phyloP scores from a whole-genome alignment of 129 eudicot species.

The Chrysanthemum lavandulifolium region DNA sequence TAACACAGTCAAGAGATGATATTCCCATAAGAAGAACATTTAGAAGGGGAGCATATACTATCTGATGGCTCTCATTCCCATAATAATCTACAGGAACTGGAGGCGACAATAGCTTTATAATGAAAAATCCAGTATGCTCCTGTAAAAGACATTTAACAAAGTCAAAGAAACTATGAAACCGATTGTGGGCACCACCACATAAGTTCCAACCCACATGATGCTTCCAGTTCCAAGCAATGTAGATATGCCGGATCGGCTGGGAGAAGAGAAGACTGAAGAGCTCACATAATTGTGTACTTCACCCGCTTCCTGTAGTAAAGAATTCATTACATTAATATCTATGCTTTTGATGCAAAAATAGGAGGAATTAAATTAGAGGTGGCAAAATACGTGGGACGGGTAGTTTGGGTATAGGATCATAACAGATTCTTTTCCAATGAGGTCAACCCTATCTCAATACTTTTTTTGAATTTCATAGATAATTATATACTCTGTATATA shows the following conservation, averaged over 20 bases:
- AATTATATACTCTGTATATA: no score
- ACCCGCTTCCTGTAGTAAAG: slow-evolving; percentile 69
- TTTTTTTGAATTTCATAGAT: no score
- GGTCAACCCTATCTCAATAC: no score
- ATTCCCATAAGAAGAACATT: slow-evolving; percentile 89
- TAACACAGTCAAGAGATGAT: slow-evolving; percentile 60
- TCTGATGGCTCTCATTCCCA: slow-evolving; percentile 75
- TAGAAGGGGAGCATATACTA: slow-evolving; percentile 66
- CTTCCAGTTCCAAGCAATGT: slow-evolving; percentile 79
- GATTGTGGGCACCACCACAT: slow-evolving; percentile 48
- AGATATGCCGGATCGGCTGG: slow-evolving; percentile 53
- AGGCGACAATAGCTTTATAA: slow-evolving; percentile 38
- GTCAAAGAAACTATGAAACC: slow-evolving; percentile 55
- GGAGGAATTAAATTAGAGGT: background rate
- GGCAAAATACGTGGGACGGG: no score
- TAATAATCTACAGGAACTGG: slow-evolving; percentile 60
- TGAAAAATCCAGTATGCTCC: slow-evolving; percentile 44
- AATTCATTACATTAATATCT: slow-evolving; percentile 8
- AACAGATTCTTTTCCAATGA: no score
- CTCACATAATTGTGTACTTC: slow-evolving; percentile 25
- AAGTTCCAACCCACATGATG: slow-evolving; percentile 70
- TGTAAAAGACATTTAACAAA: slow-evolving; percentile 51
- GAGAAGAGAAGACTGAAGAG: slow-evolving; percentile 36
- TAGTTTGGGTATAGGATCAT: no score
- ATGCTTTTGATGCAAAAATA: background rate